phyloP scores from a whole-genome alignment of 2,329 filamentous ascomycete genomes.

The Trichoderma gracile region DNA sequence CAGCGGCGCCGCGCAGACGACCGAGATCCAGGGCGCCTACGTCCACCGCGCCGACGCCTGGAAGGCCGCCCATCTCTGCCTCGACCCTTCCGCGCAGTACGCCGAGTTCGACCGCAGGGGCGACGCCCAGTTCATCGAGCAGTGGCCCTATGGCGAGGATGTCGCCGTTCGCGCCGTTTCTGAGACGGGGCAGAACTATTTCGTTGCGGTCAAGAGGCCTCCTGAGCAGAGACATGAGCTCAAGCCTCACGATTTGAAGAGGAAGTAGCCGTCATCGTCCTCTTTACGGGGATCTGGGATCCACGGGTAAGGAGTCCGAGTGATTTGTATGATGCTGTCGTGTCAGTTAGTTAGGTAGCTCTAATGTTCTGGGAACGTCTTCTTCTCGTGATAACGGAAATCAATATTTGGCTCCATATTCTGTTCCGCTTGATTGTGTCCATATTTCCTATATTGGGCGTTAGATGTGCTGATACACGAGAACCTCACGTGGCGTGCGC shows the following conservation, averaged over 20 bases:
- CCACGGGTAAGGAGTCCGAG: neutral
- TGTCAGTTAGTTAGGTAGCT: neutral
- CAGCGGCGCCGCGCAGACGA: conserved; percentile 37
- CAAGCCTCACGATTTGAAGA: conserved; percentile 2
- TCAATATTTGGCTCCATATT: too few relatives aligned
- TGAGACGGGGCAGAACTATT: conserved; percentile 44
- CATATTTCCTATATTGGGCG: neutral
- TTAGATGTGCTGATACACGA: neutral
- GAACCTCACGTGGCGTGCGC: neutral
- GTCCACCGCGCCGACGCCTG: conserved; percentile 38
- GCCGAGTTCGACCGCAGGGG: conserved; percentile 41
- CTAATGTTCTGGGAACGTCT: neutral
- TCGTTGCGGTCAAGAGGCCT: conserved; percentile 39
- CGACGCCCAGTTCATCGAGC: conserved; percentile 29
- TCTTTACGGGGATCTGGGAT: too few relatives aligned
- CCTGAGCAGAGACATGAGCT: conserved; percentile 10
- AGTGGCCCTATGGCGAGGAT: conserved; percentile 48
- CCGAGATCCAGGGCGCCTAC: conserved; percentile 45
- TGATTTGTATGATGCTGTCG: too few relatives aligned
- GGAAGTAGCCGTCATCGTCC: neutral
- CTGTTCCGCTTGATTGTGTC: neutral
- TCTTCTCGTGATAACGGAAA: too few relatives aligned
- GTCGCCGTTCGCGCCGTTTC: conserved; percentile 47
- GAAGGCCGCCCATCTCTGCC: conserved; percentile 37
- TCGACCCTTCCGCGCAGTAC: conserved; percentile 37